These are phyloP conservation scores for Rutstroemia sp. DNA, from an alignment of 2,329 filamentous ascomycete species.

Conservation along the genomic window DNA sequence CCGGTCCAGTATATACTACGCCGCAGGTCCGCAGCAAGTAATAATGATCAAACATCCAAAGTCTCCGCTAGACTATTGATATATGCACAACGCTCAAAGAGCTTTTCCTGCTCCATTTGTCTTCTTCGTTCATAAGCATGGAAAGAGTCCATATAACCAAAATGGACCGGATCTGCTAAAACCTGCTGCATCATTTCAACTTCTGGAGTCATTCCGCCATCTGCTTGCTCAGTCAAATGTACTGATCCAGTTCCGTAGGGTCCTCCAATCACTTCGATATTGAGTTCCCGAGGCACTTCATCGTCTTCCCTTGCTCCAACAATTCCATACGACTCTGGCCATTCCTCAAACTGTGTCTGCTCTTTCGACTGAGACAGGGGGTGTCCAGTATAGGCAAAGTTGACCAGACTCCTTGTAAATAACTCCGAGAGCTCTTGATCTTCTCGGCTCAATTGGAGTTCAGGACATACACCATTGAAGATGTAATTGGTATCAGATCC, in stretches of 20 bases:
- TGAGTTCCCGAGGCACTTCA: neutral
- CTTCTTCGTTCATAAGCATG: neutral
- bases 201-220: neutral
- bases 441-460: neutral
- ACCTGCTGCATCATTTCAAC: neutral
- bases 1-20: too few species aligned
- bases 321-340: neutral
- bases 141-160: neutral
- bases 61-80: neutral
- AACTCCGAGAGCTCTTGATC: neutral
- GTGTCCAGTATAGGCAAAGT: neutral
- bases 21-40: too few species aligned
- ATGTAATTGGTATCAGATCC: constrained; percentile 12
- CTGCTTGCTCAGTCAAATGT: neutral
- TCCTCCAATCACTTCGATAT: neutral
- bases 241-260: neutral
- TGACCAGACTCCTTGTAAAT: neutral
- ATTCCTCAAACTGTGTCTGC: neutral
- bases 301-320: neutral
- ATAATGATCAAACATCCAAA: neutral
- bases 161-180: neutral
- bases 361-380: neutral
- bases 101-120: neutral
- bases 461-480: constrained; percentile 12
- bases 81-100: neutral